phyloP scores from a whole-genome alignment of 2,329 filamentous ascomycete species.

The Tricladium varicosporioides region DNA sequence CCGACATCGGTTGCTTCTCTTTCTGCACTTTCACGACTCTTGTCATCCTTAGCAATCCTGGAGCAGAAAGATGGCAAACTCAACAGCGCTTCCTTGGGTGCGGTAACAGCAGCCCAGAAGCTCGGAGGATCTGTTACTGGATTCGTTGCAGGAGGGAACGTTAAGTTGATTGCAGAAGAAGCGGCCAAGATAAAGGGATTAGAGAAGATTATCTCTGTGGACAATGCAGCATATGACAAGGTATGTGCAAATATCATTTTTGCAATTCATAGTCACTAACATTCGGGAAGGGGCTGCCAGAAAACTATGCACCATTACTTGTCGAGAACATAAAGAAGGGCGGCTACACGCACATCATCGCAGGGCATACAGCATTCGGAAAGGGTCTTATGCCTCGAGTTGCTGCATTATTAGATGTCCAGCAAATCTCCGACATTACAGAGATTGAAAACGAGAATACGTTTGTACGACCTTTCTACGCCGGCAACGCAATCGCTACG shows the following conservation, averaged over 20 bases:
- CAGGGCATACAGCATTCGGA: slow-evolving; percentile 90
- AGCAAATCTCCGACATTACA: slow-evolving; percentile 92
- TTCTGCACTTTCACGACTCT: slow-evolving; percentile 63
- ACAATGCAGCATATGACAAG: slow-evolving; percentile 91
- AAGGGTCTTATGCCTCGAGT: slow-evolving; percentile 93
- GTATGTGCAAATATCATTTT: slow-evolving; percentile 42
- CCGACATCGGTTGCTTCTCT: slow-evolving; percentile 37
- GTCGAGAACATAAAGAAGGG: slow-evolving; percentile 97
- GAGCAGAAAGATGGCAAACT: slow-evolving; percentile 92
- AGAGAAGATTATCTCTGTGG: slow-evolving; percentile 86
- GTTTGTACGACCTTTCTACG: slow-evolving; percentile 95
- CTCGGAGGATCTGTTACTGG: slow-evolving; percentile 82
- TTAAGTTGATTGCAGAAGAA: slow-evolving; percentile 74
- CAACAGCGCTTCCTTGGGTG: slow-evolving; percentile 76
- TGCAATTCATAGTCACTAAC: slow-evolving; percentile 8
- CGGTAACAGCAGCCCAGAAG: slow-evolving; percentile 82
- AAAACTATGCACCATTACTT: slow-evolving; percentile 90
- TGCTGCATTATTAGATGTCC: slow-evolving; percentile 84
- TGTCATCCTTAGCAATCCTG: slow-evolving; percentile 86
- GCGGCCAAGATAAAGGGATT: slow-evolving; percentile 86
- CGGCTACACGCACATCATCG: slow-evolving; percentile 87
- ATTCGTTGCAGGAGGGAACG: slow-evolving; percentile 79
- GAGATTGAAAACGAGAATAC: slow-evolving; percentile 85
- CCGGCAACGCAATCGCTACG: slow-evolving; percentile 94
- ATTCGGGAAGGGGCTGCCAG: slow-evolving; percentile 69